Conservation (phyloP, 768 basidiomycete species). For the Boletus tomentosulus region DNA sequence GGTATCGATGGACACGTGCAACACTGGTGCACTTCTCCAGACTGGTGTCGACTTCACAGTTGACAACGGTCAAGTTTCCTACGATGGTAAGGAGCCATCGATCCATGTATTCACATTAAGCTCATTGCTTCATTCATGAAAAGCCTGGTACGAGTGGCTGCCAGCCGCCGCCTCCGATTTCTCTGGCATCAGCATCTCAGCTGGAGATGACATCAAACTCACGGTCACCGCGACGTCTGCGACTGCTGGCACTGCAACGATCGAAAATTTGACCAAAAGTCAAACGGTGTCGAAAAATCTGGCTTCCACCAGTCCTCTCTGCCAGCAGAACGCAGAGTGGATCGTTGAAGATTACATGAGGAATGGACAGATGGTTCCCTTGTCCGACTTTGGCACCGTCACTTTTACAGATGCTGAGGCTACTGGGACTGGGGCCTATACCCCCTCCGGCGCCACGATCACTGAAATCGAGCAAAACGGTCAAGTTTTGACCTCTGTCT, state of each 20-base stretch:
- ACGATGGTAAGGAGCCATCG: not conserved
- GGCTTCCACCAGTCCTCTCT: not conserved
- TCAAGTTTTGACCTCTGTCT: not conserved
- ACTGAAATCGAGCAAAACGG: not conserved
- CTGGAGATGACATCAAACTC: not conserved
- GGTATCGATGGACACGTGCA: conserved; percentile 7
- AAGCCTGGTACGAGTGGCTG: conserved; percentile 7
- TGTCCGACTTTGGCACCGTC: conserved; percentile 2
- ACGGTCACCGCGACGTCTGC: not conserved
- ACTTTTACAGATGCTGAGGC: not conserved
- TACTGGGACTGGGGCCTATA: not conserved
- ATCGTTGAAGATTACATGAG: not conserved
- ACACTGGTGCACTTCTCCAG: not conserved
- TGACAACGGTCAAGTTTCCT: not conserved
- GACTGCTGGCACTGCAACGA: not conserved
- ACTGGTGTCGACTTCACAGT: conserved; percentile 3
- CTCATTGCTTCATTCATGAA: not conserved
- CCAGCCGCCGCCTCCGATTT: not conserved
- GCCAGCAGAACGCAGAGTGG: not conserved
- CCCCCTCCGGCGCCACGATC: not conserved
- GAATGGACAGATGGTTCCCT: not conserved
- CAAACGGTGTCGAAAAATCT: not conserved
- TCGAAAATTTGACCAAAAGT: not conserved
- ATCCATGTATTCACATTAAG: not conserved
- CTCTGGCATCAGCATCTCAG: not conserved